Evolutionary conservation across 1,139 yeast genomes (phyloP).

Genomic region (Yamadazyma epiphylla): DNA sequence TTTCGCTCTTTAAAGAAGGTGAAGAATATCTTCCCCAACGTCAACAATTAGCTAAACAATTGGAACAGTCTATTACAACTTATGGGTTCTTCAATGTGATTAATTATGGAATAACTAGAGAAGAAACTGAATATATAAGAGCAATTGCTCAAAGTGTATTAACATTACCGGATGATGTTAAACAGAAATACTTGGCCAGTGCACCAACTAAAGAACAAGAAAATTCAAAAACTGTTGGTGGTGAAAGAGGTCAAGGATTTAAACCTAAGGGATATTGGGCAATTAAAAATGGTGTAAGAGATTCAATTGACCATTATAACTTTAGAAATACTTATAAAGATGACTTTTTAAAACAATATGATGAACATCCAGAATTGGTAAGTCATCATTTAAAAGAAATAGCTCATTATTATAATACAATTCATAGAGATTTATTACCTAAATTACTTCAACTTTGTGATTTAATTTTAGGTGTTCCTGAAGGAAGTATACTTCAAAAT

Average conservation of each 20-base stretch:
- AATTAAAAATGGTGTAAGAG: conserved; percentile 38
- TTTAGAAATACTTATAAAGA: conserved; percentile 31
- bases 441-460: conserved; percentile 35
- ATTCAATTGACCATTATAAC: conserved; percentile 40
- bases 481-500: conserved; percentile 32
- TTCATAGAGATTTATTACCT: conserved; percentile 31
- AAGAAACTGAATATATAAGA: conserved; percentile 26
- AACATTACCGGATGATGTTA: conserved; percentile 40
- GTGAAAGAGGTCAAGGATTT: conserved; percentile 44
- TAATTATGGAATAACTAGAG: conserved; percentile 32
- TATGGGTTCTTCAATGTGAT: conserved; percentile 43
- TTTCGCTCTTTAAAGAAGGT: conserved; percentile 32
- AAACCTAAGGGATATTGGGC: conserved; percentile 47
- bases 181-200: conserved; percentile 37
- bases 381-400: conserved; percentile 31
- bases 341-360: conserved; percentile 16
- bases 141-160: conserved; percentile 35
- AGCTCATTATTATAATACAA: conserved; percentile 27
- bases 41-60: conserved; percentile 24
- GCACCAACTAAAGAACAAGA: conserved; percentile 30
- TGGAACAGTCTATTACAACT: conserved; percentile 36
- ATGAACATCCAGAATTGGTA: conserved; percentile 34
- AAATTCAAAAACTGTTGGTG: conserved; percentile 24
- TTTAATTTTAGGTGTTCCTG: conserved; percentile 37
- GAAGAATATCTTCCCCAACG: conserved; percentile 23